Conservation (phyloP, 352 stramenopile genomes). For the Phytophthora europaea region DNA sequence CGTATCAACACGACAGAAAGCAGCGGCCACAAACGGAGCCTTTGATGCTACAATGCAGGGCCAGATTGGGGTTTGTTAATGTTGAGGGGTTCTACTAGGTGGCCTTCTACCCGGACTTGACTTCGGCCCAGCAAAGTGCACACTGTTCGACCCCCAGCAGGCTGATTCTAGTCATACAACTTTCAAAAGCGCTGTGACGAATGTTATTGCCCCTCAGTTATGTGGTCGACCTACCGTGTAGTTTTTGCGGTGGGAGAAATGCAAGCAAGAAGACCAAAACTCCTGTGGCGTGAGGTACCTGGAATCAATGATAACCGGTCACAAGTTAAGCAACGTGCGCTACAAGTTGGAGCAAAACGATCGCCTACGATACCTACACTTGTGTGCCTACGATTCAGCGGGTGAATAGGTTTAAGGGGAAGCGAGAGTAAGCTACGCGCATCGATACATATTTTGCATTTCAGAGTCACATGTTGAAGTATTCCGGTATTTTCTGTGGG, state of each 20-base stretch:
- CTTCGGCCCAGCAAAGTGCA: background rate
- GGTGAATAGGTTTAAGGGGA: no score
- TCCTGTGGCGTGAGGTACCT: slow-evolving; percentile 20
- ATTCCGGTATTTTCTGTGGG: no score
- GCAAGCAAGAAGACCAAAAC: slow-evolving; percentile 11
- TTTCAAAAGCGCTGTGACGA: background rate
- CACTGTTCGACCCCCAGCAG: slow-evolving; percentile 16
- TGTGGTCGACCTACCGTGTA: background rate
- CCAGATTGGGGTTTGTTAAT: slow-evolving; percentile 13
- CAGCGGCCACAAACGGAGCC: background rate
- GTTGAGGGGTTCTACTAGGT: slow-evolving; percentile 4
- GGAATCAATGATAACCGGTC: no score
- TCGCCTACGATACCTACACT: no score
- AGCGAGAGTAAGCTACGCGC: no score
- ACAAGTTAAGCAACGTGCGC: no score
- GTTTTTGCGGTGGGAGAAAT: background rate
- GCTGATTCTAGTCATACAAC: background rate
- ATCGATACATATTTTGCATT: no score
- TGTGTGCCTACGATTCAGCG: no score
- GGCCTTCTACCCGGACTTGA: slow-evolving; percentile 13
- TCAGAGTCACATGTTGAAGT: no score
- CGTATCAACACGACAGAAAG: background rate
- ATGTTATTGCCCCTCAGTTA: slow-evolving; percentile 3
- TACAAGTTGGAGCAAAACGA: no score
- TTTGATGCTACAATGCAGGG: background rate